phyloP scores from a whole-genome alignment of 2,329 filamentous ascomycete species.

The Diaporthe amygdali region DNA sequence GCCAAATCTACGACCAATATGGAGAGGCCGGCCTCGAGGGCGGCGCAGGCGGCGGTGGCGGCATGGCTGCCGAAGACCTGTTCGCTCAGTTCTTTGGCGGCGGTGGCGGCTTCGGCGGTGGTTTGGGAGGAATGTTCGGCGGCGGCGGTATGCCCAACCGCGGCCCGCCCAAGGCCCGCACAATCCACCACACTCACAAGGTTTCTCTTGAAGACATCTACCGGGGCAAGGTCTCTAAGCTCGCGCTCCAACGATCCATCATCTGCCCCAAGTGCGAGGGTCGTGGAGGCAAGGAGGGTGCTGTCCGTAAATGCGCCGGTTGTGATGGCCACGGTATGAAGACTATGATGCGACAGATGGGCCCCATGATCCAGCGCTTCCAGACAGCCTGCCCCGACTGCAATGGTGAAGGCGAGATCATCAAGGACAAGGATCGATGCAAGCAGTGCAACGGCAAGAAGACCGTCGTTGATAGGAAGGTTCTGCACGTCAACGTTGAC shows the following conservation, averaged over 20 bases:
- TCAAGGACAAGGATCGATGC: conserved; percentile 97
- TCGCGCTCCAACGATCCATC: conserved; percentile 95
- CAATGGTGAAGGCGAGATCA: conserved; percentile 94
- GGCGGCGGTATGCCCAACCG: conserved; percentile 78
- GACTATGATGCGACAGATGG: conserved; percentile 99
- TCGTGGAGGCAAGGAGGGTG: conserved; percentile 93
- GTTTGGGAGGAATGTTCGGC: conserved; percentile 80
- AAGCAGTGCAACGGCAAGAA: conserved; percentile 98
- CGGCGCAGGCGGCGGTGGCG: conserved; percentile 74
- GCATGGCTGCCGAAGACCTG: conserved; percentile 95
- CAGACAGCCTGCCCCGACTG: conserved; percentile 99
- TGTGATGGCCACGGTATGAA: conserved; percentile 98
- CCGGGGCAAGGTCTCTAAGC: conserved; percentile 95
- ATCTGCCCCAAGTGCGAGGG: conserved; percentile 96
- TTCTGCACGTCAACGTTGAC: conserved; percentile 97
- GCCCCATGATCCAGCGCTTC: conserved; percentile 99
- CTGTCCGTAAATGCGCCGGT: conserved; percentile 89
- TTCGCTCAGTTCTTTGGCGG: conserved; percentile 94
- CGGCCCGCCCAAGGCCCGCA: conserved; percentile 87
- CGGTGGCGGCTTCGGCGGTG: conserved; percentile 71
- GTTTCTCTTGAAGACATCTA: conserved; percentile 98
- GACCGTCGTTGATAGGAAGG: conserved; percentile 96
- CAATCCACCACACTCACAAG: conserved; percentile 98
- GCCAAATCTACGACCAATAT: conserved; percentile 93
- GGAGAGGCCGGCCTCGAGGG: conserved; percentile 96